Evolutionary conservation across 2,329 filamentous ascomycete species (phyloP).

Genomic region (Trichoderma breve): DNA sequence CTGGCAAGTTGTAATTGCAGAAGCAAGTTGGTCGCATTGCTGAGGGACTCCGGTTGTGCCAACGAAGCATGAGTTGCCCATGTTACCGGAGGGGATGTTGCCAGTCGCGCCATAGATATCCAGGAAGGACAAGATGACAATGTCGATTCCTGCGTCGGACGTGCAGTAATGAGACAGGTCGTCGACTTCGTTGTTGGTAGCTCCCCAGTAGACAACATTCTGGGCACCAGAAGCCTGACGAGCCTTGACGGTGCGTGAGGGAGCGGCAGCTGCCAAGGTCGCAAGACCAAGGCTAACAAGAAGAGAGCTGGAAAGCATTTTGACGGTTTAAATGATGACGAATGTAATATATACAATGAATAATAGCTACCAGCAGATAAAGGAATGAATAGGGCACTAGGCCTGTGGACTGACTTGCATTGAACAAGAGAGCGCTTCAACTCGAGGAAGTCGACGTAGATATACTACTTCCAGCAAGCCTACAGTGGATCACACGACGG

Average conservation of each 20-base stretch:
- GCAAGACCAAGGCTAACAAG: slow-evolving; percentile 4
- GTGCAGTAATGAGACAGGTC: slow-evolving; percentile 38
- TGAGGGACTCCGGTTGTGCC: slow-evolving; percentile 19
- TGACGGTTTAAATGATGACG: background rate
- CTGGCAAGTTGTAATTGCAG: slow-evolving; percentile 45
- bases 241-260: background rate
- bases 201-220: slow-evolving; percentile 34
- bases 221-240: slow-evolving; percentile 27
- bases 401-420: background rate
- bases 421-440: background rate
- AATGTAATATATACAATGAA: slow-evolving; percentile 11
- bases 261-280: slow-evolving; percentile 19
- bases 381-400: background rate
- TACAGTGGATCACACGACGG: background rate
- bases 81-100: slow-evolving; percentile 38
- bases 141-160: slow-evolving; percentile 38
- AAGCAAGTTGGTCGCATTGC: slow-evolving; percentile 38
- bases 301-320: background rate
- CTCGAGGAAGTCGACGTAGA: background rate
- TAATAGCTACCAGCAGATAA: background rate
- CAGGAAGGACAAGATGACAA: slow-evolving; percentile 43
- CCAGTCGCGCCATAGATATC: slow-evolving; percentile 37
- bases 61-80: slow-evolving; percentile 40
- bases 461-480: background rate
- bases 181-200: slow-evolving; percentile 33